These are phyloP conservation scores for Notholithocarpus densiflorus DNA, from an alignment of 306 rosid species.

Conservation along the genomic window DNA sequence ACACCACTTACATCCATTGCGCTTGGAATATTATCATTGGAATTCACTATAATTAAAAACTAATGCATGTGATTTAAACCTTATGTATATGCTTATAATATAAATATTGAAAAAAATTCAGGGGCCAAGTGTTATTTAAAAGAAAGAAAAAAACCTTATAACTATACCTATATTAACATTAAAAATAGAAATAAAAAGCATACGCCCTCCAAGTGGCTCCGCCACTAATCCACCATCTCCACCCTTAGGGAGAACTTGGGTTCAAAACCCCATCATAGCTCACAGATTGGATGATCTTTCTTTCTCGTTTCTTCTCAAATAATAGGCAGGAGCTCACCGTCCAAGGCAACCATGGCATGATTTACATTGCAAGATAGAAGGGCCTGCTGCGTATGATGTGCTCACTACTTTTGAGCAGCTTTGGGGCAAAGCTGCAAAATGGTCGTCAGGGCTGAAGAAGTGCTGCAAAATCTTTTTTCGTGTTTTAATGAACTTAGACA, in stretches of 20 bases:
- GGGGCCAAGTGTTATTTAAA: too few relatives aligned
- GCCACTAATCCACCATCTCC: too few relatives aligned
- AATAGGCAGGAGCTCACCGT: constrained; percentile 60
- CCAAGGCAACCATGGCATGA: constrained; percentile 99
- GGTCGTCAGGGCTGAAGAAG: constrained; percentile 65
- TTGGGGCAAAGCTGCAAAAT: constrained; percentile 82
- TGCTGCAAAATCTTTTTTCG: constrained; percentile 77
- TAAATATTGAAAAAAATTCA: too few relatives aligned
- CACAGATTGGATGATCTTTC: constrained; percentile 6
- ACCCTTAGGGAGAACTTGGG: neutral
- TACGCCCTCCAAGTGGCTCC: too few relatives aligned
- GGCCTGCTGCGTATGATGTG: constrained; percentile 94
- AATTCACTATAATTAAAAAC: too few relatives aligned
- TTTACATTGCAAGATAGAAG: constrained; percentile 90
- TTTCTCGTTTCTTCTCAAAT: constrained; percentile 17
- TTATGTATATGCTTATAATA: too few relatives aligned
- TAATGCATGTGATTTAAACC: too few relatives aligned
- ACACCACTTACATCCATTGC: too few relatives aligned
- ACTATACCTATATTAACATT: too few relatives aligned
- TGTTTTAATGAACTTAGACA: constrained; percentile 76
- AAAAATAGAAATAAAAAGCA: too few relatives aligned
- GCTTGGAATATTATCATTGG: too few relatives aligned
- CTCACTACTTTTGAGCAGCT: constrained; percentile 94
- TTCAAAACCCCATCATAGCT: neutral
- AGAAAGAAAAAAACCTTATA: too few relatives aligned